Conservation (phyloP, 2,329 filamentous ascomycete genomes). For the Aspergillus hiratsukae region DNA sequence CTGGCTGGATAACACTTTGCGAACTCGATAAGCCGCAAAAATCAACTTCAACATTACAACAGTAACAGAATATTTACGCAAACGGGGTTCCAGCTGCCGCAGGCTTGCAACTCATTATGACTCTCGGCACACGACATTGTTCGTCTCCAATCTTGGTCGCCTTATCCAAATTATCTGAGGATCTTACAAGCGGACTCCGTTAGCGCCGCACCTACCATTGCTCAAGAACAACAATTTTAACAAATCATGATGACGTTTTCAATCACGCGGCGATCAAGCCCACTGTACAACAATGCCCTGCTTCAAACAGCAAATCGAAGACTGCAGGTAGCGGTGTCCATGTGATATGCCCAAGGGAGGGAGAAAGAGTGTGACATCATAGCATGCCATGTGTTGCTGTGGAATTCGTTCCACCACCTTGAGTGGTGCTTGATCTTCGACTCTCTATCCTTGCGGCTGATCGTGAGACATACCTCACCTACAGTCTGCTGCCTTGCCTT, state of each 20-base stretch:
- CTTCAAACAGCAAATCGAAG: slow-evolving; percentile 1
- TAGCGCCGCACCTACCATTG: neutral
- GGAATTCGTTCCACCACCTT: slow-evolving; percentile 20
- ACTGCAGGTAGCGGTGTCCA: slow-evolving; percentile 1
- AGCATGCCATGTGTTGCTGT: slow-evolving; percentile 20
- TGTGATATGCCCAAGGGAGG: slow-evolving; percentile 15
- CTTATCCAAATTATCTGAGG: neutral
- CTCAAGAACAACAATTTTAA: neutral
- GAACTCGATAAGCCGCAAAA: neutral
- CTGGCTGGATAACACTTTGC: neutral
- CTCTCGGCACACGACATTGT: neutral
- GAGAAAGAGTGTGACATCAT: slow-evolving; percentile 27
- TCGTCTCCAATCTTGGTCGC: neutral
- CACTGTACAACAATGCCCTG: neutral
- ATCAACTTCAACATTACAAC: neutral
- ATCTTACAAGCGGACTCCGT: neutral
- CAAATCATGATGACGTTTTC: neutral
- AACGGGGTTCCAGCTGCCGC: neutral
- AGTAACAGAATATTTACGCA: neutral
- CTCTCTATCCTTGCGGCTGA: neutral
- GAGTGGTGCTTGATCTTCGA: slow-evolving; percentile 11
- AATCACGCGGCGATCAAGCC: neutral
- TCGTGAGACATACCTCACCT: neutral
- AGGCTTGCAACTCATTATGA: neutral
- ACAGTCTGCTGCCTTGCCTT: neutral